Base-by-base conservation (phyloP, 192 early-diverging fungal genomes). In the Backusella liffmaniae region DNA sequence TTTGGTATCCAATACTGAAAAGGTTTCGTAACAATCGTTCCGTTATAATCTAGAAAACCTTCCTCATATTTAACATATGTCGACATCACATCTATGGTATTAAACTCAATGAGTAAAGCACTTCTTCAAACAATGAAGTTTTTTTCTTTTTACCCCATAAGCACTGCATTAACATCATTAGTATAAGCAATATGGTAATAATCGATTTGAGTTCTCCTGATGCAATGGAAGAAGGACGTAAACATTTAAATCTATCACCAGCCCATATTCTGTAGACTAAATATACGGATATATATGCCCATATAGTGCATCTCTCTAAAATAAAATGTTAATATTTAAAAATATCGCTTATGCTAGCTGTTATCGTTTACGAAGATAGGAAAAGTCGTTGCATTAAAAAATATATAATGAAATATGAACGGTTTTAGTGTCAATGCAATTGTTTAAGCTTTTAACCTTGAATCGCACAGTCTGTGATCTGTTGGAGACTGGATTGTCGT, bases 1-100 rank as follows among this genome's bases (percentile, higher is more conserved):
- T 65, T 29, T 53, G 72, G 26, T 9, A 66, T 46, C 73, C 80
- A 77, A 26, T 44, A 53, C 23, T 44, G 16, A 29, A 73, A 76
- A 30, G 80, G 80, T 2, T 73, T 77, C 16, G 34, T 51, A 29
- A 81, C 44, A 32, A 81, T 81, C 2, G 42, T 18, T 26, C 30
- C 75, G 2, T 39, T 35, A 23, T 72, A n/a, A 16, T 16, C 67
- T 5, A 62, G 59, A 29, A 71, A 81, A 7, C 80, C 76, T n/a
- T 77, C 80, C 16, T 49, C 46, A 21, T 77, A 81, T 70, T 81
- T 81, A n/a, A 81, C 70, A 39, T 59, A 77, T 8, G 73, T 77
- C 23, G 76, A 74, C 34, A 62, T 65, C 5, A 76, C 42, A 39
- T 81, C 80, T 81, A 74, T 10, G 7, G n/a, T 21, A 21, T 12